Conservation (phyloP, 1,284 basidiomycete genomes). For the Ustilago bromivora region DNA sequence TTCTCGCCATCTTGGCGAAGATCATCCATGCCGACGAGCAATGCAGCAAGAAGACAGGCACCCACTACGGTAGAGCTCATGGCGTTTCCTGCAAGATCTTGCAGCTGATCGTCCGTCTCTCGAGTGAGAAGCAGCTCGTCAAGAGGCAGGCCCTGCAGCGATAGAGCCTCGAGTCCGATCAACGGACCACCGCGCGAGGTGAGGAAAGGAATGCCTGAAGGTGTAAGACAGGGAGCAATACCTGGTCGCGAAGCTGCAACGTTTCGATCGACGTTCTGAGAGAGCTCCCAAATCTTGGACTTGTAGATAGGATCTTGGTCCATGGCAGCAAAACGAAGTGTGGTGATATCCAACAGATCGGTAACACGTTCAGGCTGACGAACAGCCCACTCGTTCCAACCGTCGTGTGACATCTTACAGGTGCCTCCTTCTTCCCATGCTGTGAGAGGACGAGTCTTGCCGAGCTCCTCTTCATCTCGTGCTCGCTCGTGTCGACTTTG, state of each 20-base stretch:
- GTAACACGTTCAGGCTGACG: slow-evolving; percentile 92
- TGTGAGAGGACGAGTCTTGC: slow-evolving; percentile 85
- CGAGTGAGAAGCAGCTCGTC: slow-evolving; percentile 90
- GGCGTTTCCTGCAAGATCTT: slow-evolving; percentile 93
- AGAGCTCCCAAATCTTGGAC: slow-evolving; percentile 83
- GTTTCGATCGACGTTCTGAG: slow-evolving; percentile 88
- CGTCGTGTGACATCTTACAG: slow-evolving; percentile 88
- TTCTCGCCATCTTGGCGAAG: slow-evolving; percentile 35
- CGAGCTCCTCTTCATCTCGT: slow-evolving; percentile 84
- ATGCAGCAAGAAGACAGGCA: slow-evolving; percentile 84
- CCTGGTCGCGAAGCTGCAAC: slow-evolving; percentile 84
- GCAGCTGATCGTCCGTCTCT: slow-evolving; percentile 91
- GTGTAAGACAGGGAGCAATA: slow-evolving; percentile 90
- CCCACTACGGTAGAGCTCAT: slow-evolving; percentile 97
- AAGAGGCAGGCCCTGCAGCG: slow-evolving; percentile 91
- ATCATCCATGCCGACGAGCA: slow-evolving; percentile 71
- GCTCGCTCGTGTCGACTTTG: slow-evolving; percentile 91
- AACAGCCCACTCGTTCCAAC: slow-evolving; percentile 92
- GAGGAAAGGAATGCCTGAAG: slow-evolving; percentile 95
- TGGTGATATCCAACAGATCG: slow-evolving; percentile 91
- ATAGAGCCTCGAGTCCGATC: slow-evolving; percentile 90
- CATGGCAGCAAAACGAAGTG: slow-evolving; percentile 82
- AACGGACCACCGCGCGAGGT: slow-evolving; percentile 96
- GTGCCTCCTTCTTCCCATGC: slow-evolving; percentile 94
- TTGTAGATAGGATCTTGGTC: slow-evolving; percentile 71